Evolutionary conservation across 306 rosid genomes (phyloP), one percentile per base, ranked within the genome.

Genomic region (Cicer bijugum): DNA sequence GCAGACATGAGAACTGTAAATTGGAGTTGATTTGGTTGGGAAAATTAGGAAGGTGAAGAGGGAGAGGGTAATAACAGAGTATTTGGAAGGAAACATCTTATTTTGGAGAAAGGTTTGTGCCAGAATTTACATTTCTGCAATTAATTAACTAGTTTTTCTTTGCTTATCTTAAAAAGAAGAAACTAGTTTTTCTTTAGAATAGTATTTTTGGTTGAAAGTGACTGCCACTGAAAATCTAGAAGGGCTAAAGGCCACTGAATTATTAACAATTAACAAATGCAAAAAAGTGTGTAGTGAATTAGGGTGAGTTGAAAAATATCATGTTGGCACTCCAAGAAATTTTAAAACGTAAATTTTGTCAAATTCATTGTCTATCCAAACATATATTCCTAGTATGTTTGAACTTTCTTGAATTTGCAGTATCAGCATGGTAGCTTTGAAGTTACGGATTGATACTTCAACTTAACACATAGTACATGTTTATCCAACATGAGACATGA

Each of bases 1-100:
- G 75, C 91, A 83, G 11, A 0, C 1, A 45, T 68, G 50, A 37
- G 5, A 8, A 23, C 60, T 75, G 71, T 73, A 72, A 50, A 42
- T 10, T 58, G 84, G 73, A 28, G 72, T 40, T 42, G 71, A 53
- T 15, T 40, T 2, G 1, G 62, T 75, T 16, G 16, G 15, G 8
- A 75, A 66, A 62, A 69, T 1, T 1, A 19, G 43, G 62, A 69
- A 67, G 69, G 12, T 38, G 2, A 75, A 42, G 64, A 79, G 46
- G 69, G 19, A 66, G 28, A 75, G 15, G 67, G 67, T 71, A 67
- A 47, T 71, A 67, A 47, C 11, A 14, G 63, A 58, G 83, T 12
- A 23, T 4, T 33, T 64, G 50, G 59, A 65, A 67, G 51, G 33
- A 65, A 35, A 7, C 86, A 79, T 83, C 47, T 55, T 76, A 3